Evolutionary conservation across 805 yeast genomes (phyloP), one percentile per base, ranked within the genome.

Genomic region (Candida insectalens): DNA sequence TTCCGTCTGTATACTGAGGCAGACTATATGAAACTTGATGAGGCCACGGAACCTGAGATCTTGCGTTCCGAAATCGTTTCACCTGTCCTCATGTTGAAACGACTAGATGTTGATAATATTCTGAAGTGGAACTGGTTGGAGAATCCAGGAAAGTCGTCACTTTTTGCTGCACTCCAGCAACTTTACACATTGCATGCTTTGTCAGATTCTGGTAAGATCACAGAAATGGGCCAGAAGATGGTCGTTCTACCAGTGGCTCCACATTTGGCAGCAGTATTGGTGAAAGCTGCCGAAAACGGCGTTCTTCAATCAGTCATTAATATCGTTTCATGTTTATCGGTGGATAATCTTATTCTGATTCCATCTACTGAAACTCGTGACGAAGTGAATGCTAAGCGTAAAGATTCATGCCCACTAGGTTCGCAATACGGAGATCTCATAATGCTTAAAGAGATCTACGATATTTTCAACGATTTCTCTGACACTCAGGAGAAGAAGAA

Each of bases 1-100:
- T 92, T 67, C 57, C 62, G 97, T 38, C 59, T 92, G 25, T 92
- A 80, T 54, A 76, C 83, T 32, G 97, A 89, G 46, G 52, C 60
- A 2, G 79, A 83, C 37, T 89, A 72, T 46, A 38, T 55, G 3
- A 68, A 68, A 41, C 60, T 92, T 35, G 77, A 81, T 1, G 61
- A 65, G 30, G 92, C 85, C 50, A 89, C 95, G 4, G 97, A 89
- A 48, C 89, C 98, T 0, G 98, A 92, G 55, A 89, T 92, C 42
- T 64, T 81, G 36, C 69, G 97, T 45, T 77, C 85, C 30, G 95
- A 87, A 46, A 78, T 92, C 21, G 71, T 92, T 0, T 73, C 83
- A 4, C 94, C 97, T 0, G 73, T 89, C 2, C 59, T 92, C 44
- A 79, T 89, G 64, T 62, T 92, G 40, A 92, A 92, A 52, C 74